phyloP scores from a whole-genome alignment of 1,284 basidiomycete species.

The Phaffia rhodozyma region DNA sequence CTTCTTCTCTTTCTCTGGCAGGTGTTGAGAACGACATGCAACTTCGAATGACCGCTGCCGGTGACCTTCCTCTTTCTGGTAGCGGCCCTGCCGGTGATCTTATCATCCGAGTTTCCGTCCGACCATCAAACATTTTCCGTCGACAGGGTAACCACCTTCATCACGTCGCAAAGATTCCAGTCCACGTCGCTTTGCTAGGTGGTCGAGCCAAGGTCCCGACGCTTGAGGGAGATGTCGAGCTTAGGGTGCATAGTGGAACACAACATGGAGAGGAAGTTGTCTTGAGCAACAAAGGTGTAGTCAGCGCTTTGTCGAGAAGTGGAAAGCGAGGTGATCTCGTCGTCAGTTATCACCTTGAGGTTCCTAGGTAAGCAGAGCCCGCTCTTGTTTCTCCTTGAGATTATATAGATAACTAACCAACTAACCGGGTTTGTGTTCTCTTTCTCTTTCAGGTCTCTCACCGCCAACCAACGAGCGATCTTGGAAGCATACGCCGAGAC shows the following conservation, averaged over 20 bases:
- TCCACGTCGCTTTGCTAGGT: slow-evolving; percentile 83
- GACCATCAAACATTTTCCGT: slow-evolving; percentile 70
- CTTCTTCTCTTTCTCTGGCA: slow-evolving; percentile 24
- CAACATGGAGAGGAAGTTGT: slow-evolving; percentile 97
- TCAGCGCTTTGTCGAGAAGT: slow-evolving; percentile 36
- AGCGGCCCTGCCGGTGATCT: slow-evolving; percentile 73
- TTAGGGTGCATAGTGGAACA: slow-evolving; percentile 83
- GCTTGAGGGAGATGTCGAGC: slow-evolving; percentile 88
- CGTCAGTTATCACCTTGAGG: slow-evolving; percentile 74
- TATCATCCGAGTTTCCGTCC: slow-evolving; percentile 74
- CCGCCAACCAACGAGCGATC: slow-evolving; percentile 70
- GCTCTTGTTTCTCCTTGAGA: neutral
- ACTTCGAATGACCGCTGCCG: slow-evolving; percentile 68
- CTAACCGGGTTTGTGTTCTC: slow-evolving; percentile 16
- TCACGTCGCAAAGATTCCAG: slow-evolving; percentile 79
- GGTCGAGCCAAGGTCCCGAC: slow-evolving; percentile 89
- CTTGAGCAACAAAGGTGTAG: slow-evolving; percentile 75
- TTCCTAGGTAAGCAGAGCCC: slow-evolving; percentile 63
- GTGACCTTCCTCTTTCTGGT: slow-evolving; percentile 72
- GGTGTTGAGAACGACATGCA: slow-evolving; percentile 96
- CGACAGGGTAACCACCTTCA: slow-evolving; percentile 88
- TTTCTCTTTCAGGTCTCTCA: slow-evolving; percentile 51
- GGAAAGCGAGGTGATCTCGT: slow-evolving; percentile 61
- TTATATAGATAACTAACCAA: neutral
- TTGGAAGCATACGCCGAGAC: slow-evolving; percentile 76